phyloP scores from a whole-genome alignment of 2,329 filamentous ascomycete species.

The Neoarthrinium moseri region DNA sequence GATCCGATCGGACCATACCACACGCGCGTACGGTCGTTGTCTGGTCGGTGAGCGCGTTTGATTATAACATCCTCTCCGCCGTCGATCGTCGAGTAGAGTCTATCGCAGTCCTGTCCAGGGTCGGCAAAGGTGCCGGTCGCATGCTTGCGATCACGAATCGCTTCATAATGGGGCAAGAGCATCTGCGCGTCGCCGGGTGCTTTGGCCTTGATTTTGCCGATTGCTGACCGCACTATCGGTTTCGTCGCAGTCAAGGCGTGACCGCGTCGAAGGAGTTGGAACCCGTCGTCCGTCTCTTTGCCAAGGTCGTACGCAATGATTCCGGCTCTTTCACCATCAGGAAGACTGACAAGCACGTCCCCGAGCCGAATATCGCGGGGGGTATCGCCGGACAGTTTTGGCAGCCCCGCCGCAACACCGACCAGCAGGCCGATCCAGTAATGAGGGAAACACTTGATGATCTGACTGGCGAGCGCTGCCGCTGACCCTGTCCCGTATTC shows the following conservation, averaged over 20 bases:
- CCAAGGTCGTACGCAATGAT: conserved; percentile 33
- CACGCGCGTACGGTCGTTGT: conserved; percentile 22
- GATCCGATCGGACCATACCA: conserved; percentile 34
- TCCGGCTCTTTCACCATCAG: conserved; percentile 20
- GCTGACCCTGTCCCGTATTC: conserved; percentile 33
- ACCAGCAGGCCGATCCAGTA: conserved; percentile 35
- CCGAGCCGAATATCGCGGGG: conserved; percentile 34
- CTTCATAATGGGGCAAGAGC: conserved; percentile 23
- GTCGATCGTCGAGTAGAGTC: conserved; percentile 16
- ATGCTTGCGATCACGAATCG: conserved; percentile 21
- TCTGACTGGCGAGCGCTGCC: conserved; percentile 30
- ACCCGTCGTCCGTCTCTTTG: conserved; percentile 27
- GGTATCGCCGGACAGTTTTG: conserved; percentile 19
- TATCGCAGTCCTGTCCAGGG: conserved; percentile 28
- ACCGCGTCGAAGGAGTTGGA: conserved; percentile 24
- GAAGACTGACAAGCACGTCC: conserved; percentile 31
- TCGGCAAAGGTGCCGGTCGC: conserved; percentile 20
- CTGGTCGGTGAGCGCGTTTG: conserved; percentile 15
- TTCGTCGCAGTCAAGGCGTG: conserved; percentile 26
- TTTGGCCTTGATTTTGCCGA: conserved; percentile 28
- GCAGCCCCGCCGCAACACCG: conserved; percentile 34
- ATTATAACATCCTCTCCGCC: conserved; percentile 1
- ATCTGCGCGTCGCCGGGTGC: conserved; percentile 17
- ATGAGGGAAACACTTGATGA: conserved; percentile 32
- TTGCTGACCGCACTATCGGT: conserved; percentile 30